Percentiles rank a stretch among this genome's conserved stretches.
These are phyloP conservation scores for Plantago rigida DNA, from an alignment of 305 asterid species.

Conservation along the genomic window DNA sequence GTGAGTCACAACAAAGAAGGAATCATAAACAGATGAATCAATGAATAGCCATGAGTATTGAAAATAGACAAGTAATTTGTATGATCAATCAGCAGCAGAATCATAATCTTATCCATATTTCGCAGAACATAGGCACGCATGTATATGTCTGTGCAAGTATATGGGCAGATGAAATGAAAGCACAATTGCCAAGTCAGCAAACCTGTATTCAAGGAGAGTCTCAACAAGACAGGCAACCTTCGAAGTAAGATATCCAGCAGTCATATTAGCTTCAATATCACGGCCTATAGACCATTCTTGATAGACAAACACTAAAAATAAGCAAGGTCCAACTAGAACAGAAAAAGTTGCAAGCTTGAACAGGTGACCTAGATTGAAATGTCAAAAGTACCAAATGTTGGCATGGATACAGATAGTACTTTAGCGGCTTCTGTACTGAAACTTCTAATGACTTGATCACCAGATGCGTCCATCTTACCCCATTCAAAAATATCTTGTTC, in stretches of 20 bases:
- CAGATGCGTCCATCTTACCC: conserved; percentile 38
- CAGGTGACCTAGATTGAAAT: neutral
- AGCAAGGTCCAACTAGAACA: conserved; percentile 12
- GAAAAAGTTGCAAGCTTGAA: conserved; percentile 7
- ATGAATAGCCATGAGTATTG: neutral
- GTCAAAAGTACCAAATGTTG: conserved; percentile 40
- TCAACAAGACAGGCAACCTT: conserved; percentile 58
- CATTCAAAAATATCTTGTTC: conserved; percentile 35
- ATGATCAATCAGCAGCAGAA: neutral
- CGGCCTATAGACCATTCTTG: conserved; percentile 28
- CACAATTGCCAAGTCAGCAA: neutral
- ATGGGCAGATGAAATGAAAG: neutral
- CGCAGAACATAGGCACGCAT: no score
- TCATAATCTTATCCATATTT: no score
- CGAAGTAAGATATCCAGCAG: conserved; percentile 48
- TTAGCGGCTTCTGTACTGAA: conserved; percentile 47
- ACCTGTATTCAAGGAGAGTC: conserved; percentile 77
- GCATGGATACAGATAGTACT: conserved; percentile 36
- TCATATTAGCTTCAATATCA: conserved; percentile 31
- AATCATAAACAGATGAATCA: neutral
- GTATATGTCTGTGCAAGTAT: neutral
- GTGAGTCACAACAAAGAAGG: conserved; percentile 18
- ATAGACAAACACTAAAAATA: conserved; percentile 26
- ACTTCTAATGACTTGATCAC: conserved; percentile 35
- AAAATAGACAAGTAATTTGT: neutral